Percentiles rank a stretch among this genome's conserved stretches.
These are phyloP conservation scores for Xylariaceae sp. DNA, from an alignment of 2,329 filamentous ascomycete species.

Conservation along the genomic window DNA sequence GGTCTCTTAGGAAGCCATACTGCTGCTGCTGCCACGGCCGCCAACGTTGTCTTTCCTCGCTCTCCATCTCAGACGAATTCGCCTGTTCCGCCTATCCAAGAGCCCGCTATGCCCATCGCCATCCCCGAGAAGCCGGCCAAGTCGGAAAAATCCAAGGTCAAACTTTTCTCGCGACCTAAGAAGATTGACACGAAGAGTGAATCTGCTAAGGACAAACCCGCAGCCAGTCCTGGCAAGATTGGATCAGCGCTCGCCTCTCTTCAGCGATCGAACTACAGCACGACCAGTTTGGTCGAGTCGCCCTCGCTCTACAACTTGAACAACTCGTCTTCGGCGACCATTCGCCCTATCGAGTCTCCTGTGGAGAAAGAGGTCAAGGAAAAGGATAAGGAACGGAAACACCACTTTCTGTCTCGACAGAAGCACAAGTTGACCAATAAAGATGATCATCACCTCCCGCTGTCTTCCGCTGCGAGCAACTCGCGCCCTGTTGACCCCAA, in stretches of 20 bases:
- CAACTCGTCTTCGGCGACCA: constrained; percentile 73
- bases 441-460: constrained; percentile 65
- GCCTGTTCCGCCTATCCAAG: constrained; percentile 38
- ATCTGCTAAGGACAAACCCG: constrained; percentile 52
- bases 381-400: constrained; percentile 71
- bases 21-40: constrained; percentile 63
- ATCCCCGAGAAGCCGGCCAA: constrained; percentile 54
- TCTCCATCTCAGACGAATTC: constrained; percentile 49
- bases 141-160: constrained; percentile 71
- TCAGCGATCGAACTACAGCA: constrained; percentile 64
- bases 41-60: constrained; percentile 67
- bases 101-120: constrained; percentile 35
- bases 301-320: constrained; percentile 65
- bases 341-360: constrained; percentile 56
- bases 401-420: constrained; percentile 72
- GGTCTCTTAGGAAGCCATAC: constrained; percentile 56
- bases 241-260: constrained; percentile 61
- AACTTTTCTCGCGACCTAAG: constrained; percentile 72
- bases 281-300: constrained; percentile 63
- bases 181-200: constrained; percentile 69
- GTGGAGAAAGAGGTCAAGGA: constrained; percentile 45
- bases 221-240: constrained; percentile 69
- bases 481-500: constrained; percentile 69
- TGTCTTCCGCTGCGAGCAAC: constrained; percentile 72
- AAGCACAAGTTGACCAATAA: constrained; percentile 71